Base-by-base conservation (phyloP, 225 moss, liverwort and hornwort genomes). In the Polytrichum formosum region DNA sequence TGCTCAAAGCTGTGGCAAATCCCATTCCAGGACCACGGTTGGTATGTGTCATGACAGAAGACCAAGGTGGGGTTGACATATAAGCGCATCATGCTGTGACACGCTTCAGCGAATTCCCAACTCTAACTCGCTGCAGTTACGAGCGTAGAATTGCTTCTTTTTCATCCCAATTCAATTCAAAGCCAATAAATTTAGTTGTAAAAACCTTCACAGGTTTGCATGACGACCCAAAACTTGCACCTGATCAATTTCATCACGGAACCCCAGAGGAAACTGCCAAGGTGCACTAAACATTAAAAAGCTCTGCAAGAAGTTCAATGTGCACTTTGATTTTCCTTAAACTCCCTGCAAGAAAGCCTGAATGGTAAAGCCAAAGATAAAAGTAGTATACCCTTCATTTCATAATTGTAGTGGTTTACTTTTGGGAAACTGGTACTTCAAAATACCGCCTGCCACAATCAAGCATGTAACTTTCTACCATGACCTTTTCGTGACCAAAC, bases 1-100 rank as follows among this genome's bases (percentile, higher is more conserved):
- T 96, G 95, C 91, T 96, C 95, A 88, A 96, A 96, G 93, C 95
- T 96, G 95, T 96, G 91, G 93, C 93, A 96, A 93, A 93, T 96
- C 95, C 95, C 95, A 96, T 93, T 93, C 91, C 95, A 95, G 93
- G 91, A 90, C 93, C 91, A 96, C 87, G 88, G 92, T 92, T 92
- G 95, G 84, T 90, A 93, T 90, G 91, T 83, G 90, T 96, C 95
- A 96, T 93, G 91, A 83, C 84, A 93, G 93, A 91, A 91, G 91
- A 93, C 91, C 90, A 93, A 91, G 88, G 91, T 84, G 85, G 86
- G 84, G 76, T 77, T 86, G 79, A 95, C 82, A 88, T 80, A 85
- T 77, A 88, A 82, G 91, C 90, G 95, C 80, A 90, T 78, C 90
- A 80, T 88, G 91, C 81, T 87, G 87, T 82, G 76, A 87, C 86